Conservation (phyloP, 73 alveolate species). For the Paramecium bursaria region DNA sequence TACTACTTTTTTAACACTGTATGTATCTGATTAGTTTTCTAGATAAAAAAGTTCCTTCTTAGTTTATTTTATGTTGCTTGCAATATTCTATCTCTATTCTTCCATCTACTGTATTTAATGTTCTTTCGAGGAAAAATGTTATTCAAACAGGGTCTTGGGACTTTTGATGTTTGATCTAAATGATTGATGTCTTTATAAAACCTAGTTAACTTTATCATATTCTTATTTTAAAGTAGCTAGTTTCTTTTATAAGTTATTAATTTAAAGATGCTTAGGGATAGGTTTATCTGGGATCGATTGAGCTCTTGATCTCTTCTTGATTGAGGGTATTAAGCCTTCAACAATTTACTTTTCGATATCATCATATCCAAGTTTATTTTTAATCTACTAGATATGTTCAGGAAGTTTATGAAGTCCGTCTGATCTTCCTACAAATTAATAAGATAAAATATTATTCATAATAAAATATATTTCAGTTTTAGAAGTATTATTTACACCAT, state of each 20-base stretch:
- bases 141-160: constrained; percentile 55
- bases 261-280: constrained; percentile 4
- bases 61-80: constrained; percentile 6
- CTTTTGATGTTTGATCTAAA: constrained; percentile 12
- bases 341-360: constrained; percentile 36
- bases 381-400: constrained; percentile 14
- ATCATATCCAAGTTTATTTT: constrained; percentile 19
- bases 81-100: background rate
- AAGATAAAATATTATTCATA: constrained; percentile 39
- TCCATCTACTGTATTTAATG: constrained; percentile 20
- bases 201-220: constrained; percentile 42
- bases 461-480: too few species aligned
- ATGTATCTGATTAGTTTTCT: constrained; percentile 46
- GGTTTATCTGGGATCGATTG: constrained; percentile 58
- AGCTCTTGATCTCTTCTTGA: constrained; percentile 42
- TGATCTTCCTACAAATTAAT: constrained; percentile 56
- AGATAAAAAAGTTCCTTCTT: constrained; percentile 30
- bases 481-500: too few species aligned
- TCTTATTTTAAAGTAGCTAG: constrained; percentile 10
- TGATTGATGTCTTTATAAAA: constrained; percentile 17
- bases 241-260: constrained; percentile 16
- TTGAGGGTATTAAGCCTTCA: constrained; percentile 39
- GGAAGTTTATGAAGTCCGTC: constrained; percentile 32
- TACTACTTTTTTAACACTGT: constrained; percentile 21
- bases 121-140: constrained; percentile 45